Percentiles rank a stretch among this genome's conserved stretches.
Evolutionary conservation across 1,284 basidiomycete species (phyloP).

Genomic region (Coriolopsis trogii): DNA sequence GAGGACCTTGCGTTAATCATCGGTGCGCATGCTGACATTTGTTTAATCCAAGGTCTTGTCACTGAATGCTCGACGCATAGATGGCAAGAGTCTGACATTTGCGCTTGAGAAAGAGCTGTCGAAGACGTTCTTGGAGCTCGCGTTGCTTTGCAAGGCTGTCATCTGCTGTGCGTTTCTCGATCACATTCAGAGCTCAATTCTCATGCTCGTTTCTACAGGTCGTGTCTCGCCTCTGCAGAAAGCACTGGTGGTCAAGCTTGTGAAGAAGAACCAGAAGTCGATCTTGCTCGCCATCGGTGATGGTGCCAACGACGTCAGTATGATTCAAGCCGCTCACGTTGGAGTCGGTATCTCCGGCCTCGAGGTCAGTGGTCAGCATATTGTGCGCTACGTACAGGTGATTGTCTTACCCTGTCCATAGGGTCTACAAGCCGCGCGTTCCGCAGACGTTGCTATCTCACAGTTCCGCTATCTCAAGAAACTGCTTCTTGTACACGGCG

Average conservation of each 20-base stretch:
- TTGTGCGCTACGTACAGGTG: background rate
- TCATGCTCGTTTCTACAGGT: conserved; percentile 47
- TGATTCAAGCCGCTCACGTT: conserved; percentile 97
- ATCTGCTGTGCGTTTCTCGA: conserved; percentile 78
- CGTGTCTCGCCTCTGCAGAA: conserved; percentile 98
- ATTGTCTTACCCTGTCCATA: conserved; percentile 32
- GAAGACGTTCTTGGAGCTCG: conserved; percentile 91
- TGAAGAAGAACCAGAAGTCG: conserved; percentile 94
- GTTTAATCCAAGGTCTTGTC: too few species aligned
- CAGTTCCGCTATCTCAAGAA: conserved; percentile 99
- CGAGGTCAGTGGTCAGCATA: conserved; percentile 69
- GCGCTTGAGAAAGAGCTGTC: conserved; percentile 93
- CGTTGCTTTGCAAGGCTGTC: conserved; percentile 97
- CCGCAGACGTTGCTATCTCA: conserved; percentile 96
- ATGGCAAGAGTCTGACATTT: conserved; percentile 93
- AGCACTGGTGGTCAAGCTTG: conserved; percentile 96
- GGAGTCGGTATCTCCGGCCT: conserved; percentile 98
- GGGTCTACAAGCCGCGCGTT: conserved; percentile 97
- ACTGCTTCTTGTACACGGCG: conserved; percentile 93
- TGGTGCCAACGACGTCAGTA: conserved; percentile 96
- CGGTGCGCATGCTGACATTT: conserved; percentile 49
- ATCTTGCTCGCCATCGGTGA: conserved; percentile 96
- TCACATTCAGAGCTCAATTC: background rate
- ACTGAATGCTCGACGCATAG: too few species aligned
- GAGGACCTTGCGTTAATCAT: conserved; percentile 97